These are phyloP conservation scores for Trichoderma atrobrunneum DNA, from an alignment of 2,329 filamentous ascomycete genomes.

Conservation along the genomic window DNA sequence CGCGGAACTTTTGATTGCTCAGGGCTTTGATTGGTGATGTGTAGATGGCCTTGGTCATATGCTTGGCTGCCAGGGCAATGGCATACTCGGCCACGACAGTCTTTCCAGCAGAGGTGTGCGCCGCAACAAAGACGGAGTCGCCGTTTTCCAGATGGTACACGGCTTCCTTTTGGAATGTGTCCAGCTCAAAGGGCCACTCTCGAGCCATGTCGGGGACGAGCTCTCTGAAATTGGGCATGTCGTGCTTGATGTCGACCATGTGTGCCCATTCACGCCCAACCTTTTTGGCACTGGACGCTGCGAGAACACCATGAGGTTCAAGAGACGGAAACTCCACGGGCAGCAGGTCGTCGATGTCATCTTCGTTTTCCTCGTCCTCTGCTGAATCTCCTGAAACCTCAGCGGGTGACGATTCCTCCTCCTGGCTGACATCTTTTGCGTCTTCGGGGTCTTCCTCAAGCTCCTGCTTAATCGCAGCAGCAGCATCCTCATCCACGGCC, in stretches of 20 bases:
- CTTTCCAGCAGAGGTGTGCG: slow-evolving; percentile 96
- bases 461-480: slow-evolving; percentile 66
- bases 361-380: slow-evolving; percentile 47
- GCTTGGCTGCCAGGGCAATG: slow-evolving; percentile 91
- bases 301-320: slow-evolving; percentile 75
- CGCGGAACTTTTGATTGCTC: slow-evolving; percentile 97
- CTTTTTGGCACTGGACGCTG: slow-evolving; percentile 68
- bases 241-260: slow-evolving; percentile 92
- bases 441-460: slow-evolving; percentile 53
- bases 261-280: slow-evolving; percentile 91
- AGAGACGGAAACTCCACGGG: slow-evolving; percentile 92
- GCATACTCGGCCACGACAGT: slow-evolving; percentile 98
- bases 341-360: slow-evolving; percentile 79
- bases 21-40: slow-evolving; percentile 97
- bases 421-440: slow-evolving; percentile 27
- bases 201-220: slow-evolving; percentile 94
- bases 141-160: slow-evolving; percentile 96
- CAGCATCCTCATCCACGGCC: slow-evolving; percentile 57
- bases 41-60: slow-evolving; percentile 99
- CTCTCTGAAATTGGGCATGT: slow-evolving; percentile 90
- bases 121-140: slow-evolving; percentile 96
- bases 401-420: slow-evolving; percentile 26
- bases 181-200: slow-evolving; percentile 95
- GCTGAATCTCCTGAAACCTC: slow-evolving; percentile 26
- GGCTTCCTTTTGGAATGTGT: slow-evolving; percentile 97